These are phyloP conservation scores for Irpex sp. DNA, from an alignment of 1,284 basidiomycete species.

Conservation along the genomic window DNA sequence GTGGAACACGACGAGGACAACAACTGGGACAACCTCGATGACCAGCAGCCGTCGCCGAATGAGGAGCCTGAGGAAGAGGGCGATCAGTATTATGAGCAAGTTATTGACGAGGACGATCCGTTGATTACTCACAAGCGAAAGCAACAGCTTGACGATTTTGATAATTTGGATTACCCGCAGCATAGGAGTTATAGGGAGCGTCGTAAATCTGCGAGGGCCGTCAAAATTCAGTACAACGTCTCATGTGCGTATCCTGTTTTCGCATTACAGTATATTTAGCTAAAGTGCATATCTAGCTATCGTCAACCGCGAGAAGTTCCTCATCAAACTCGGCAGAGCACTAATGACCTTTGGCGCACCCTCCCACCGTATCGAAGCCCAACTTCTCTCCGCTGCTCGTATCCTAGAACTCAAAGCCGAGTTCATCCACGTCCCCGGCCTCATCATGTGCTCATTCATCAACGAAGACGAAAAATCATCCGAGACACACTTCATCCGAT, in stretches of 20 bases:
- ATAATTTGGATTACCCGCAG: constrained; percentile 51
- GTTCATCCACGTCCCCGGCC: constrained; percentile 74
- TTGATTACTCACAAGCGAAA: constrained; percentile 22
- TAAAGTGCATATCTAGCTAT: constrained; percentile 35
- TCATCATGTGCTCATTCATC: constrained; percentile 81
- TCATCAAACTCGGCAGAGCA: constrained; percentile 57
- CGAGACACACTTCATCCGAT: constrained; percentile 80
- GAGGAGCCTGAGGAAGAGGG: neutral
- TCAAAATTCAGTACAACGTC: constrained; percentile 66
- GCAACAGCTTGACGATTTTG: constrained; percentile 45
- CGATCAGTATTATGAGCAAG: constrained; percentile 9
- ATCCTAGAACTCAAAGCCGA: constrained; percentile 82
- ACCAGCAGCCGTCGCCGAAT: neutral
- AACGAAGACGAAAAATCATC: constrained; percentile 73
- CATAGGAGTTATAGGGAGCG: constrained; percentile 59
- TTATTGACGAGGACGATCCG: constrained; percentile 27
- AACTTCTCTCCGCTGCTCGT: constrained; percentile 67
- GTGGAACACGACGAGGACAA: neutral
- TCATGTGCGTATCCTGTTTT: constrained; percentile 40
- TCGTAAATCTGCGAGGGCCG: constrained; percentile 53
- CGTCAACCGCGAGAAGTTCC: constrained; percentile 52
- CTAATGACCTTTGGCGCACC: constrained; percentile 71
- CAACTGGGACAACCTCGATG: neutral
- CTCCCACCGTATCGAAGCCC: constrained; percentile 65
- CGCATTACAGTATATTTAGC: constrained; percentile 10